Evolutionary conservation across 495 filamentous ascomycete genomes (phyloP).

Genomic region (Cetradonia linearis): DNA sequence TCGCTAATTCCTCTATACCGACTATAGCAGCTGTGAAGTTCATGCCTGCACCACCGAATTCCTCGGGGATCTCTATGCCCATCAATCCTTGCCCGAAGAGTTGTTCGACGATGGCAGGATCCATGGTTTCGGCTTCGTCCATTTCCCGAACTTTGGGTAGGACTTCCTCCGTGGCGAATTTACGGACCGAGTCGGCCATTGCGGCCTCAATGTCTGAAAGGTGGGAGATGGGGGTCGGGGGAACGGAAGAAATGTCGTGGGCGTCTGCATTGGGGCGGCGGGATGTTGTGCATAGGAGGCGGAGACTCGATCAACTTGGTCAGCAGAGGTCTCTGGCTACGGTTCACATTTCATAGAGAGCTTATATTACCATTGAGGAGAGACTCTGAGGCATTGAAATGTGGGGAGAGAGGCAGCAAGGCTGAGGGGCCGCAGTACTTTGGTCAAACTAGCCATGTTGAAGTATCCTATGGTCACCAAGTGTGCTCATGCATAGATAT

Average conservation of each 20-base stretch:
- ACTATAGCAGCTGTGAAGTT: constrained; percentile 96
- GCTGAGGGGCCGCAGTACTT: constrained; percentile 57
- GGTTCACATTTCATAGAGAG: neutral
- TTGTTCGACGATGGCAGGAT: constrained; percentile 74
- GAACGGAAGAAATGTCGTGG: constrained; percentile 56
- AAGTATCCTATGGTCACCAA: neutral
- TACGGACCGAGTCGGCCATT: constrained; percentile 82
- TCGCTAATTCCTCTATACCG: constrained; percentile 91
- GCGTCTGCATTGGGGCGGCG: constrained; percentile 43
- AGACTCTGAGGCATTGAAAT: constrained; percentile 28
- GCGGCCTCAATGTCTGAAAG: constrained; percentile 80
- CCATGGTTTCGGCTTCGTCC: constrained; percentile 96
- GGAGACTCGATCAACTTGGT: constrained; percentile 34
- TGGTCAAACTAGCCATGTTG: constrained; percentile 60
- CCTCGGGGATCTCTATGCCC: constrained; percentile 95
- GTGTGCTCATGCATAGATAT: neutral
- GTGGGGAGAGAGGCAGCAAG: constrained; percentile 44
- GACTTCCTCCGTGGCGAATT: constrained; percentile 81
- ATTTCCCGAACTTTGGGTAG: constrained; percentile 91
- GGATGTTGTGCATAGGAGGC: constrained; percentile 58
- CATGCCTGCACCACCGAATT: constrained; percentile 94
- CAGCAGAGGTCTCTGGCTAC: neutral
- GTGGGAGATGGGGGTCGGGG: constrained; percentile 87
- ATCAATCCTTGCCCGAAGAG: constrained; percentile 97
- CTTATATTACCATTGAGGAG: constrained; percentile 2